phyloP scores from a whole-genome alignment of 805 yeast species.

The Kregervanrija fluxuum region DNA sequence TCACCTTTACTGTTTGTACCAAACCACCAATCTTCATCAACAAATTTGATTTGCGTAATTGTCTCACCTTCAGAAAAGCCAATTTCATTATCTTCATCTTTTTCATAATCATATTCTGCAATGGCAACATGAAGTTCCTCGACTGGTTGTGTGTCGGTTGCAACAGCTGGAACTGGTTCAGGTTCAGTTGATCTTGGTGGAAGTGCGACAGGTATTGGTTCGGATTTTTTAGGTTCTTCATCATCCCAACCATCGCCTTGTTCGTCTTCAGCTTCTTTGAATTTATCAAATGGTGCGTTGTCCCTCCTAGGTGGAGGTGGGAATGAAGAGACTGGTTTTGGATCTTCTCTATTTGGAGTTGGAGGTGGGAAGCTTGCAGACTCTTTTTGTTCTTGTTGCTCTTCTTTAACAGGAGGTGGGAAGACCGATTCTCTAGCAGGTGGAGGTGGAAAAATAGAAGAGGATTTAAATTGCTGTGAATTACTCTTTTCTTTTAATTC shows the following conservation, averaged over 20 bases:
- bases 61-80: conserved; percentile 58
- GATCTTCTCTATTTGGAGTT: background rate
- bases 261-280: conserved; percentile 17
- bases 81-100: conserved; percentile 73
- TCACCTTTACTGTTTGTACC: conserved; percentile 34
- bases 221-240: conserved; percentile 16
- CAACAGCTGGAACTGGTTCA: conserved; percentile 11
- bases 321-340: background rate
- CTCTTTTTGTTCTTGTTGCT: background rate
- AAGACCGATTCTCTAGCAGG: conserved; percentile 13
- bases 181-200: conserved; percentile 14
- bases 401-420: conserved; percentile 6
- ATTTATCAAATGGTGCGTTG: conserved; percentile 9
- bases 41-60: conserved; percentile 58
- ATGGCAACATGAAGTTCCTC: conserved; percentile 40
- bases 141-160: conserved; percentile 1
- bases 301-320: conserved; percentile 18
- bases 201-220: conserved; percentile 17
- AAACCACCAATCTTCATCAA: conserved; percentile 71
- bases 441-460: conserved; percentile 18
- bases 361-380: conserved; percentile 9
- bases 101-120: conserved; percentile 75
- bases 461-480: background rate
- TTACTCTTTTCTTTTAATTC: conserved; percentile 11
- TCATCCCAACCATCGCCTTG: conserved; percentile 9